These are phyloP conservation scores for Calonectria hawksworthii DNA, from an alignment of 2,329 filamentous ascomycete species.

Conservation along the genomic window DNA sequence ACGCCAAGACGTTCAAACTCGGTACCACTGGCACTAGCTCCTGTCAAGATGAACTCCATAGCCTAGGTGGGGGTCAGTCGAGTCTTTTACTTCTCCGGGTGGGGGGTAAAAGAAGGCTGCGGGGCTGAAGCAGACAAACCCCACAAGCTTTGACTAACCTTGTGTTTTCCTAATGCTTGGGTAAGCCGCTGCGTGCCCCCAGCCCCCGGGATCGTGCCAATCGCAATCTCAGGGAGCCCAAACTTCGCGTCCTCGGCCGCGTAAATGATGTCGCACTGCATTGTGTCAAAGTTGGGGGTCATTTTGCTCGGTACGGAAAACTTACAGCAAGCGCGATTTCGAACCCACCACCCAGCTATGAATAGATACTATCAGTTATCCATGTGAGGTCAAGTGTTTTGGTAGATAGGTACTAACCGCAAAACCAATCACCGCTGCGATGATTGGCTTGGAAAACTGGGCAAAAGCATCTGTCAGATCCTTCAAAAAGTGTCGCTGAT, in stretches of 20 bases:
- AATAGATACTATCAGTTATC: background rate
- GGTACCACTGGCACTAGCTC: background rate
- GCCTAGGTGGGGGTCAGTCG: background rate
- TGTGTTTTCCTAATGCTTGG: background rate
- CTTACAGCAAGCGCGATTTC: background rate
- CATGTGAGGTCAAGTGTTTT: too few species aligned
- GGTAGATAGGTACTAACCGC: background rate
- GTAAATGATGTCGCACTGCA: background rate
- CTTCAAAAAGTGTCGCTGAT: background rate
- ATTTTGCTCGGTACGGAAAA: background rate
- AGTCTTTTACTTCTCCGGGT: background rate
- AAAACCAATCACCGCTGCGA: background rate
- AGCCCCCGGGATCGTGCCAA: background rate
- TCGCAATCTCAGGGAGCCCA: background rate
- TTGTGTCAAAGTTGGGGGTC: background rate
- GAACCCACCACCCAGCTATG: background rate
- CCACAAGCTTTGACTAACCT: background rate
- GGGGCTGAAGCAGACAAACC: background rate
- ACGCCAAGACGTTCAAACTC: background rate
- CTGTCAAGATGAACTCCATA: background rate
- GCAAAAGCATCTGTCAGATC: background rate
- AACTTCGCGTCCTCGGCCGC: background rate
- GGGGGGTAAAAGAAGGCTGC: background rate
- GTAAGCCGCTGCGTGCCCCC: background rate
- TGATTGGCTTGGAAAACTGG: background rate